Evolutionary conservation across 2,329 filamentous ascomycete genomes (phyloP).

Genomic region (Fusarium cyanostomum): DNA sequence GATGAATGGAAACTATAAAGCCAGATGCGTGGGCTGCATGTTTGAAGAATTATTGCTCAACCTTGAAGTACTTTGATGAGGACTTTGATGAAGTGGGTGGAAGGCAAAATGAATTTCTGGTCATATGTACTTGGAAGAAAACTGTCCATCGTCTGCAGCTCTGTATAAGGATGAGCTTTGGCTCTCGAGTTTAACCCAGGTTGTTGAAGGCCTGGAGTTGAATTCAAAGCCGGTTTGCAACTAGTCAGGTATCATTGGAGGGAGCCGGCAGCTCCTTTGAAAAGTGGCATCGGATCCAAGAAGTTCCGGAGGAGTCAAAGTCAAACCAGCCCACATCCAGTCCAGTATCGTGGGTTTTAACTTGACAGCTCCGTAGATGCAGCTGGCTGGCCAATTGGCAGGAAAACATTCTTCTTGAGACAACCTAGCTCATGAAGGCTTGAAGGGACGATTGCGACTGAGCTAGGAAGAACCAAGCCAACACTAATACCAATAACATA

Average conservation of each 20-base stretch:
- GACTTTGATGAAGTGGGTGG: background rate
- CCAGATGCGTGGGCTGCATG: conserved; percentile 16
- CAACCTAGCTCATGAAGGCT: background rate
- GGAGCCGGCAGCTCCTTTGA: background rate
- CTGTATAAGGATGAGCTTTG: background rate
- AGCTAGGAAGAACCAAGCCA: too few species aligned
- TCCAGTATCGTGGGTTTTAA: background rate
- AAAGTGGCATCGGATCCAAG: background rate
- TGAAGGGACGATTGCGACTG: too few species aligned
- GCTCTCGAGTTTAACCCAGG: background rate
- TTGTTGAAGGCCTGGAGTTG: background rate
- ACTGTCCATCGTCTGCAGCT: too few species aligned
- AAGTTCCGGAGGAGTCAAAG: background rate
- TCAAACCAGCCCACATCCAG: conserved; percentile 1
- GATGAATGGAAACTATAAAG: conserved; percentile 41
- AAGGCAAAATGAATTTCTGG: too few species aligned
- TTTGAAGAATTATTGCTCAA: conserved; percentile 3
- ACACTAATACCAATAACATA: background rate
- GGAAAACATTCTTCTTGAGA: background rate
- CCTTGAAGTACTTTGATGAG: background rate
- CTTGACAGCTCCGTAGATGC: background rate
- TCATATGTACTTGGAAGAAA: background rate
- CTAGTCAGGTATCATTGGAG: background rate
- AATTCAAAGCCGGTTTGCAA: background rate
- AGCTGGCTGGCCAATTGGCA: conserved; percentile 2